Evolutionary conservation across 345 rosid genomes (phyloP), one percentile per base, ranked within the genome.

Genomic region (Punica granatum): DNA sequence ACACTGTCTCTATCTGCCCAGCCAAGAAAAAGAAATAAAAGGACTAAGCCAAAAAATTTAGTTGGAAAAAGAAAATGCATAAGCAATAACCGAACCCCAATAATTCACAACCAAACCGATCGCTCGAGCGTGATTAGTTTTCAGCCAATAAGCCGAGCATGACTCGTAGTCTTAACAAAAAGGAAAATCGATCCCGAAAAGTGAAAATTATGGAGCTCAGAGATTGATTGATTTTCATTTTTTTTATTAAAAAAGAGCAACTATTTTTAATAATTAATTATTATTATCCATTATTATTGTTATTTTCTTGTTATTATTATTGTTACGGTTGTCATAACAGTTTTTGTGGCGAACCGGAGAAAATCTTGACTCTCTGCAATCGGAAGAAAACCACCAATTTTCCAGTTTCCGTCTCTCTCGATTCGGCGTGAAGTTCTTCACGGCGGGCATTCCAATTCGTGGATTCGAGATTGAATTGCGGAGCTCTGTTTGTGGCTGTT

Each of bases 1-100:
- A 56, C 31, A 56, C 19, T 30, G 61, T 56, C 61, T 28, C 34
- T 28, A 56, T 56, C 34, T 56, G 34, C 61, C 61, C 61, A 56
- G 11, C 41, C 34, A 30, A 56, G 61, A 56, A 26, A 14, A 10
- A n/a, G n/a, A n/a, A n/a, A n/a, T n/a, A n/a, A n/a, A n/a, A n/a
- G n/a, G n/a, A n/a, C n/a, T n/a, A n/a, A n/a, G n/a, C n/a, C n/a
- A n/a, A n/a, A n/a, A n/a, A n/a, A n/a, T n/a, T n/a, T n/a, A n/a
- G n/a, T n/a, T n/a, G n/a, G 61, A 26, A 56, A 10, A 23, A 28
- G 4, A 28, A 56, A 37, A 37, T 37, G 41, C 11, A 11, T 5
- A n/a, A n/a, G n/a, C n/a, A n/a, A n/a, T n/a, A n/a, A n/a, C n/a
- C n/a, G n/a, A n/a, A n/a, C n/a, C n/a, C n/a, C n/a, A n/a, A n/a